Percentiles rank a stretch among this genome's conserved stretches.
Evolutionary conservation across 2,329 filamentous ascomycete genomes (phyloP).

Genomic region (Pseudogymnoascus sp.): DNA sequence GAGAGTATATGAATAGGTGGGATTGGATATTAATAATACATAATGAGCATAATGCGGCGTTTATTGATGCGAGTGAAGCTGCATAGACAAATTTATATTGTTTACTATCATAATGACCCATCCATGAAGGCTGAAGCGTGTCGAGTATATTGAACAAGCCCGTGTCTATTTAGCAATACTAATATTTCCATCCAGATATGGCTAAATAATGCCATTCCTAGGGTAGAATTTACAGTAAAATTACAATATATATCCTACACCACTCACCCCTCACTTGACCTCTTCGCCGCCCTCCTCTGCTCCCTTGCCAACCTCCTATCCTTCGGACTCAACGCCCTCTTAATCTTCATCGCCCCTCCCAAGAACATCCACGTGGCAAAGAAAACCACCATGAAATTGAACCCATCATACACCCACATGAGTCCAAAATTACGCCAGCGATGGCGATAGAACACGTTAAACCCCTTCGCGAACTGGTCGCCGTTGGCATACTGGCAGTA

Average conservation of each 20-base stretch:
- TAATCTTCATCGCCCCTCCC: slow-evolving; percentile 10
- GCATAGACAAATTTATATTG: background rate
- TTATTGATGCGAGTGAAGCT: slow-evolving; percentile 1
- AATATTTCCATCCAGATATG: background rate
- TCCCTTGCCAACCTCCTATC: slow-evolving; percentile 8
- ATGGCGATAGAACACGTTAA: slow-evolving; percentile 52
- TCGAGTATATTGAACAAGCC: background rate
- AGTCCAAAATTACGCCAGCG: slow-evolving; percentile 61
- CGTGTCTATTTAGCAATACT: background rate
- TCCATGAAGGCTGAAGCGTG: background rate
- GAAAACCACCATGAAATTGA: slow-evolving; percentile 52
- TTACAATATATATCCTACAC: background rate
- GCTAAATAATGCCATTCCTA: background rate
- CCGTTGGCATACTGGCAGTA: slow-evolving; percentile 57
- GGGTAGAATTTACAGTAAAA: background rate
- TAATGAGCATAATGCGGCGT: slow-evolving; percentile 6
- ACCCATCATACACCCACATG: slow-evolving; percentile 53
- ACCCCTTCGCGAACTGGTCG: slow-evolving; percentile 36
- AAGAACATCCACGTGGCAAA: slow-evolving; percentile 47
- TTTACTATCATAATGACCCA: background rate
- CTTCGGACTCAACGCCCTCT: slow-evolving; percentile 9
- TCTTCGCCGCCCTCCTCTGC: background rate
- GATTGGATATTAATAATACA: background rate
- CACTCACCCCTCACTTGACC: background rate
- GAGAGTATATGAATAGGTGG: background rate